These are phyloP conservation scores for Withania somnifera DNA, from an alignment of 305 asterid species.

Conservation along the genomic window DNA sequence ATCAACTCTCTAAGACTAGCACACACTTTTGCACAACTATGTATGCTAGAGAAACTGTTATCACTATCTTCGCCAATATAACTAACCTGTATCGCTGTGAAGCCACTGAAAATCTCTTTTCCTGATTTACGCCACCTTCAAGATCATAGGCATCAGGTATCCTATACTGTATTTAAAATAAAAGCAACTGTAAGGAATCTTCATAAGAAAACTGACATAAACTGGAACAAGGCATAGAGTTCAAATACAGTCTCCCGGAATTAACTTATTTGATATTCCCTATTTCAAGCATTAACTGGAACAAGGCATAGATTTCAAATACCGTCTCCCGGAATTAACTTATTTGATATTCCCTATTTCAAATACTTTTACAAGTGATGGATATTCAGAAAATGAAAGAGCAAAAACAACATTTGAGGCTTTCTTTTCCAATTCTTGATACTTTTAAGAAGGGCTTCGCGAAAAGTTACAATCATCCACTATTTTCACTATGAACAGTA, in stretches of 20 bases:
- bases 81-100: constrained; percentile 42
- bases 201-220: neutral
- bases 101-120: constrained; percentile 71
- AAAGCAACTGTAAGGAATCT: neutral
- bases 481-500: neutral
- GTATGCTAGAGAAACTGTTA: neutral
- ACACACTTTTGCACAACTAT: neutral
- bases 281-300: neutral
- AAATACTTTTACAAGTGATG: neutral
- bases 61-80: neutral
- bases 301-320: neutral
- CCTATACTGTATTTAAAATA: constrained; percentile 34
- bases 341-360: neutral
- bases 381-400: neutral
- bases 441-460: neutral
- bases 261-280: neutral
- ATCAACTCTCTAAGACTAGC: neutral
- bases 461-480: neutral
- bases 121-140: constrained; percentile 77
- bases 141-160: constrained; percentile 84
- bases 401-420: neutral
- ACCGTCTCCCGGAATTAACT: neutral
- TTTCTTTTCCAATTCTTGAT: neutral
- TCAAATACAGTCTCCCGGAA: neutral
- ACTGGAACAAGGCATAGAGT: neutral